A percentile compares a stretch with the other conserved stretches of the same genome.
These are phyloP conservation scores for Lasiosphaeria miniovina DNA, from an alignment of 495 filamentous ascomycete genomes.

Conservation along the genomic window DNA sequence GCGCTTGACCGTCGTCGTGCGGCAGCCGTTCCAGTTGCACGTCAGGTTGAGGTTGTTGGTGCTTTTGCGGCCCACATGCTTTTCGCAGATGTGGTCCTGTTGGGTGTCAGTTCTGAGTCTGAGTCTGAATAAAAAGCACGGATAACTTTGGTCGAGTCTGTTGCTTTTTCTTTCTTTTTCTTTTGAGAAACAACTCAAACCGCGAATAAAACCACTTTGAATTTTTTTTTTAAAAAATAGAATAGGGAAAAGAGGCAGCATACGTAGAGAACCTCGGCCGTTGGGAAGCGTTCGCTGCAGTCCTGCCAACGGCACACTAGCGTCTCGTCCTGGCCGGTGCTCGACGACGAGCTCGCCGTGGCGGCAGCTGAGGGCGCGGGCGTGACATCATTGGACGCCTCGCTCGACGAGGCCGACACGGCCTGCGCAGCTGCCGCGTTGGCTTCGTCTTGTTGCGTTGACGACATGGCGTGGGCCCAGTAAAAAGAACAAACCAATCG, in stretches of 20 bases:
- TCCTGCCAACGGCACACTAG: constrained; percentile 82
- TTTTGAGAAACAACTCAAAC: no score
- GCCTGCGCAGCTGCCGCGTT: constrained; percentile 15
- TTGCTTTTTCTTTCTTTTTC: neutral
- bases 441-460: constrained; percentile 10
- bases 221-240: neutral
- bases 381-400: constrained; percentile 42
- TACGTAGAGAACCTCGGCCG: constrained; percentile 88
- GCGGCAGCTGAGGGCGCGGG: constrained; percentile 43
- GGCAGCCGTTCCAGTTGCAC: constrained; percentile 95
- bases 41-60: constrained; percentile 98
- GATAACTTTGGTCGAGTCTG: neutral
- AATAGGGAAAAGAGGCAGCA: constrained; percentile 33
- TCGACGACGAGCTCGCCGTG: constrained; percentile 36
- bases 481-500: neutral
- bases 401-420: constrained; percentile 23
- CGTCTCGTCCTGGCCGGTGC: constrained; percentile 52
- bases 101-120: constrained; percentile 24
- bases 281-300: constrained; percentile 76
- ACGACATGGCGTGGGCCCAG: constrained; percentile 18
- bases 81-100: constrained; percentile 97
- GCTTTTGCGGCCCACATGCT: constrained; percentile 96
- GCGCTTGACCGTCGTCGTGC: constrained; percentile 95
- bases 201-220: no score
- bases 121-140: constrained; percentile 3